phyloP scores from a whole-genome alignment of 2,329 filamentous ascomycete genomes.

The Aspergillus tanneri region DNA sequence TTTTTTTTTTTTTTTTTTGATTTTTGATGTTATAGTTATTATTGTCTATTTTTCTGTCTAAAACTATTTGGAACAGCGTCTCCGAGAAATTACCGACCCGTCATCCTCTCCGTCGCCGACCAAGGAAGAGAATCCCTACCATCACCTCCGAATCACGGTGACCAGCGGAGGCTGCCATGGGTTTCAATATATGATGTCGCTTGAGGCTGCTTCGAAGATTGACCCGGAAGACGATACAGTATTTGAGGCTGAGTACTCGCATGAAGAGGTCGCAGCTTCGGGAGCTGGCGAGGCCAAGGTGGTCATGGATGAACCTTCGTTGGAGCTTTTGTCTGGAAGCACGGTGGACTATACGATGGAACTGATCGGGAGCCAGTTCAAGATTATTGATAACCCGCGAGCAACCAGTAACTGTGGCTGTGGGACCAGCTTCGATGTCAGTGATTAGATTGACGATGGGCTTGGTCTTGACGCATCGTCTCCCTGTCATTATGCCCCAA shows the following conservation, averaged over 20 bases:
- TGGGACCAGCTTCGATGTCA: constrained; percentile 96
- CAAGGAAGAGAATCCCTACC: constrained; percentile 63
- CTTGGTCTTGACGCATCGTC: not conserved
- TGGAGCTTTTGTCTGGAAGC: constrained; percentile 87
- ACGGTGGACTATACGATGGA: constrained; percentile 97
- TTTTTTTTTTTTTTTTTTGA: constrained; percentile 12
- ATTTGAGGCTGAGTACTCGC: constrained; percentile 63
- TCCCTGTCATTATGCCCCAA: constrained; percentile 7
- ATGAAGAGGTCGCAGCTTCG: constrained; percentile 24
- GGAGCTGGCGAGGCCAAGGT: constrained; percentile 67
- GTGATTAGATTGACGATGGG: constrained; percentile 47
- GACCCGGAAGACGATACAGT: constrained; percentile 79
- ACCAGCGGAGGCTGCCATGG: constrained; percentile 95
- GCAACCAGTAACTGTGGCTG: constrained; percentile 95
- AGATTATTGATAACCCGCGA: constrained; percentile 88
- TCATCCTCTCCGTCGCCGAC: constrained; percentile 39
- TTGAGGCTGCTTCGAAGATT: constrained; percentile 60
- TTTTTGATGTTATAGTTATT: constrained; percentile 1
- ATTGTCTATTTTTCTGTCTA: not conserved
- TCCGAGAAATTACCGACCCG: constrained; percentile 68
- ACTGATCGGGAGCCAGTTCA: constrained; percentile 92
- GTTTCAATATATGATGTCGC: constrained; percentile 94
- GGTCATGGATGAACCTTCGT: constrained; percentile 80
- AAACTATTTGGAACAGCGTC: constrained; percentile 53
- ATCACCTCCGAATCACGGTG: constrained; percentile 87